Evolutionary conservation across 192 early-diverging fungal genomes (phyloP), one percentile per base, ranked within the genome.

Genomic region (Ambispora gerdemannii): DNA sequence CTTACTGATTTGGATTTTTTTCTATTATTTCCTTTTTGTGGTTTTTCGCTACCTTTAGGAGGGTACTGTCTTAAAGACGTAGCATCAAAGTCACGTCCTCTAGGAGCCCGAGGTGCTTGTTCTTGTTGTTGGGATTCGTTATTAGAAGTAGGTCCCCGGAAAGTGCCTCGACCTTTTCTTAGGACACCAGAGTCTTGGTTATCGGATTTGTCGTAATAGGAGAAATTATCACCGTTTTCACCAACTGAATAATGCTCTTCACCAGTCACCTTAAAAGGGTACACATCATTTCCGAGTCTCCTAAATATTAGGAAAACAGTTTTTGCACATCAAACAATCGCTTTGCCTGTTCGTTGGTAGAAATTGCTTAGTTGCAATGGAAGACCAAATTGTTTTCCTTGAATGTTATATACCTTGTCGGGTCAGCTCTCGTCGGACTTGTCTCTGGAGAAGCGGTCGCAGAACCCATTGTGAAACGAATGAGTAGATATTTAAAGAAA

Each of bases 21-120:
- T n/a, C 25, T 68, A 38, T 6, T 8, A 34, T 53, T 38, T 24
- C 64, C 49, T 28, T 67, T 68, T 38, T n/a, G 20, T 36, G 67
- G 25, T 53, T 53, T 67, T 7, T 67, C 66, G 13, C 51, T 33
- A 15, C 30, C 30, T 53, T 67, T 67, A 13, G 66, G 51, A 47
- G 66, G 66, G 31, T 80, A 80, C 15, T 73, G 65, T 30, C 78
- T 63, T 35, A 76, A 65, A 17, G 72, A 63, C 7, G 75, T 80
- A 24, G 78, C 75, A 71, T 80, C 78, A 51, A 80, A 76, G 25
- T 80, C 75, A 2, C 78, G 75, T 58, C 75, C 75, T 30, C 75
- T 72, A 0, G 75, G 75, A 20, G 75, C 25, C 30, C 73, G 75
- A 27, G 75, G 34, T 32, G 62, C 55, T 62, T 52, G 49, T 56